Conservation (phyloP, 495 filamentous ascomycete genomes). For the Xylaria flabelliformis region DNA sequence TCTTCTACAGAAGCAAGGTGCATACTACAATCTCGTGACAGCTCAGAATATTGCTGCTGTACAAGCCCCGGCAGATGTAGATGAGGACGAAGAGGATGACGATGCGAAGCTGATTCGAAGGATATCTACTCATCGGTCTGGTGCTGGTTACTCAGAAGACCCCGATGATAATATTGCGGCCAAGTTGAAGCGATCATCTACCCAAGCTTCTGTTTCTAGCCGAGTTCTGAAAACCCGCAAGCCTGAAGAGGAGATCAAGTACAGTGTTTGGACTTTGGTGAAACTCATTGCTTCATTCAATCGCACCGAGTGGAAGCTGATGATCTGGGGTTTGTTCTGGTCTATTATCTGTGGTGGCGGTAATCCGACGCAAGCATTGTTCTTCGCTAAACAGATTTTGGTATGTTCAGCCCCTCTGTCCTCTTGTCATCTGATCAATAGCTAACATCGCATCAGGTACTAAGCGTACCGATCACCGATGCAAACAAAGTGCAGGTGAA, state of each 20-base stretch:
- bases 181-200: constrained; percentile 67
- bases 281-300: constrained; percentile 88
- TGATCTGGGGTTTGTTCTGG: constrained; percentile 79
- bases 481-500: constrained; percentile 54
- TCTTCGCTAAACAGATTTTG: constrained; percentile 88
- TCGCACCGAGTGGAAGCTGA: constrained; percentile 69
- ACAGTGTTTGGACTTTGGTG: constrained; percentile 80
- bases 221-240: constrained; percentile 64
- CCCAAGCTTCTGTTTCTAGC: constrained; percentile 73
- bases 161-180: constrained; percentile 64
- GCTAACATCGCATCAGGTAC: constrained; percentile 37
- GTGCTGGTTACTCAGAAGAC: constrained; percentile 44
- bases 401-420: constrained; percentile 37
- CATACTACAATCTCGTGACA: constrained; percentile 80
- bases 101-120: constrained; percentile 57
- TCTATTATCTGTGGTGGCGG: constrained; percentile 82
- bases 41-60: constrained; percentile 78
- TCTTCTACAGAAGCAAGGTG: constrained; percentile 63
- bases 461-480: constrained; percentile 46
- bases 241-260: constrained; percentile 57
- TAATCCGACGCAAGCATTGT: constrained; percentile 86
- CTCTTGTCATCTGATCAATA: background rate
- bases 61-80: constrained; percentile 58
- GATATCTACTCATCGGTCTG: constrained; percentile 42
- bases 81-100: constrained; percentile 54